Percentiles rank a stretch among this genome's conserved stretches.
Evolutionary conservation across 2,329 filamentous ascomycete species (phyloP).

Genomic region (Lasiodiplodia sp.): DNA sequence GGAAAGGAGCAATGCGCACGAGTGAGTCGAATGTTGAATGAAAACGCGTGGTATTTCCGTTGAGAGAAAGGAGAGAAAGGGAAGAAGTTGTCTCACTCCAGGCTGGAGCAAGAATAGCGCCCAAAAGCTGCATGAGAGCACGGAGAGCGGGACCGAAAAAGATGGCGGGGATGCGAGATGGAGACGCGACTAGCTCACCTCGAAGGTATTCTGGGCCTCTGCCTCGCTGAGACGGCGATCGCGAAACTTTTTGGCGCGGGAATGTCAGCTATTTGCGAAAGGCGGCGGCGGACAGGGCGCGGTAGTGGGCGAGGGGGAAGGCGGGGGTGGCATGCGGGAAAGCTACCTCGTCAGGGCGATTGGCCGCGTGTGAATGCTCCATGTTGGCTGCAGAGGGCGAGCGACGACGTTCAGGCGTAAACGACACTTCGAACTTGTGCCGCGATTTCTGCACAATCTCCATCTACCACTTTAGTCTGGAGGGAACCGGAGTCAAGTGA

Average conservation of each 20-base stretch:
- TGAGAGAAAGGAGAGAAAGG: background rate
- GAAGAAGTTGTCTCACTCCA: background rate
- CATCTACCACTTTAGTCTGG: conserved; percentile 14
- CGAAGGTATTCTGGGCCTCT: conserved; percentile 50
- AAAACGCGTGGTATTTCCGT: background rate
- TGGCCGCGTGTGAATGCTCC: conserved; percentile 5
- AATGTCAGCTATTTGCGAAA: conserved; percentile 37
- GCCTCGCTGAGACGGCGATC: conserved; percentile 43
- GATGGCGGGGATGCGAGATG: background rate
- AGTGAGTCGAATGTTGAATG: background rate
- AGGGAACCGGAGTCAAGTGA: background rate
- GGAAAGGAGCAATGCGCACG: no score
- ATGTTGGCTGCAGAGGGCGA: background rate
- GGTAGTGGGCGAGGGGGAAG: background rate
- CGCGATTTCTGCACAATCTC: conserved; percentile 22
- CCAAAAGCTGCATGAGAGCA: background rate
- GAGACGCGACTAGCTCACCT: conserved; percentile 40
- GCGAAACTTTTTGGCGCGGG: conserved; percentile 38
- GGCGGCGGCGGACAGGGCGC: background rate
- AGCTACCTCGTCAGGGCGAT: conserved; percentile 24
- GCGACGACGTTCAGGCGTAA: background rate
- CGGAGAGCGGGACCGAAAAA: background rate
- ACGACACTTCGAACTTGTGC: conserved; percentile 20
- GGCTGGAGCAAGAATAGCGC: background rate
- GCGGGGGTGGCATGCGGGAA: background rate